A percentile compares a stretch with the other conserved stretches of the same genome.
Conservation (phyloP, 2,329 filamentous ascomycete species). For the Aspergillus sp. region DNA sequence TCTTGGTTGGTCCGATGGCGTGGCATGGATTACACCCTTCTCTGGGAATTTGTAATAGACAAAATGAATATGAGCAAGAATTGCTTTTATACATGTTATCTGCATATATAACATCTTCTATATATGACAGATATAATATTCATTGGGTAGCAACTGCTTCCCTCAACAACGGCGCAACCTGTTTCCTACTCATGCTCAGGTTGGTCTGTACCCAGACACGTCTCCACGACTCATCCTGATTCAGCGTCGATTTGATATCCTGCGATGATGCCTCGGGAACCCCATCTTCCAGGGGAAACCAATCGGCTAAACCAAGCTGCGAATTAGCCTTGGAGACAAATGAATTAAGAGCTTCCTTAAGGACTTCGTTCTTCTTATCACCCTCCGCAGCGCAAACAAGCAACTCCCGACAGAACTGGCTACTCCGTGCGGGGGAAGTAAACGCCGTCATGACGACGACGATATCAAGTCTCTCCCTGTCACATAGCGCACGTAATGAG, state of each 20-base stretch:
- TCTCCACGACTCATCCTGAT: conserved; percentile 29
- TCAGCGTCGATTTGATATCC: conserved; percentile 11
- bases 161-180: conserved; percentile 55
- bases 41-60: no score
- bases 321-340: conserved; percentile 38
- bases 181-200: conserved; percentile 55
- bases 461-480: conserved; percentile 43
- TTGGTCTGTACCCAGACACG: conserved; percentile 52
- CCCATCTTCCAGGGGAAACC: conserved; percentile 20
- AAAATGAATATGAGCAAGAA: no score
- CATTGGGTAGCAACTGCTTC: conserved; percentile 32
- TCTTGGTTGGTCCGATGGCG: no score
- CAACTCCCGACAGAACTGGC: conserved; percentile 48
- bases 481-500: conserved; percentile 41
- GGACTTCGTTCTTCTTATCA: conserved; percentile 8
- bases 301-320: conserved; percentile 37
- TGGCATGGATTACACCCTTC: no score
- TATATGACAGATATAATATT: neutral
- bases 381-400: conserved; percentile 42
- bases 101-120: neutral
- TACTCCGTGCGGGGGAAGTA: conserved; percentile 25
- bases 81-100: neutral
- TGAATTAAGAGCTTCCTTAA: conserved; percentile 38
- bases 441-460: conserved; percentile 56
- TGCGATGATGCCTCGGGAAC: conserved; percentile 6